A percentile compares a stretch with the other conserved stretches of the same genome.
phyloP scores from a whole-genome alignment of 495 filamentous ascomycete genomes.

The Penicillium subrubescens region DNA sequence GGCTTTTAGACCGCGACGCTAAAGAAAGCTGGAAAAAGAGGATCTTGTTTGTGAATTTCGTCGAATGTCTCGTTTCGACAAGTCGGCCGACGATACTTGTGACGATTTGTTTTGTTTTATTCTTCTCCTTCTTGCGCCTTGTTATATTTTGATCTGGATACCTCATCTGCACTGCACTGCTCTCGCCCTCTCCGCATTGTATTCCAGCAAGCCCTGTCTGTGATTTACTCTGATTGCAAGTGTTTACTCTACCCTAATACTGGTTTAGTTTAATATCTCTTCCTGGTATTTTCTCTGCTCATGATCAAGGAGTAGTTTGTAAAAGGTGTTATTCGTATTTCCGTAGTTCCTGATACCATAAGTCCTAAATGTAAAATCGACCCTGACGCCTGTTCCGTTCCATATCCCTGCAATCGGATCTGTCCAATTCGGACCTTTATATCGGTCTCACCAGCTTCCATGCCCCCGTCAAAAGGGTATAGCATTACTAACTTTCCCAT shows the following conservation, averaged over 20 bases:
- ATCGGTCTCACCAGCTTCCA: neutral
- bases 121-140: conserved; percentile 14
- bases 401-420: neutral
- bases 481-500: conserved; percentile 53
- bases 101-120: conserved; percentile 6
- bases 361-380: neutral
- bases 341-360: neutral
- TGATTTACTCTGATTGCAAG: neutral
- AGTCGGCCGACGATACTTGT: neutral
- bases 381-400: neutral
- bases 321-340: neutral
- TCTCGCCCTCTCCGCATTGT: conserved; percentile 23
- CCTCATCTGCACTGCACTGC: conserved; percentile 29
- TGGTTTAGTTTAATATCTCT: conserved; percentile 3
- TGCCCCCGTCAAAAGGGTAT: conserved; percentile 50
- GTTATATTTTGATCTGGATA: conserved; percentile 32
- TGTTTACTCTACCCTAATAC: conserved; percentile 18
- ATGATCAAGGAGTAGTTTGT: neutral
- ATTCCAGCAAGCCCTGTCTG: conserved; percentile 25
- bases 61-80: neutral
- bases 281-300: neutral
- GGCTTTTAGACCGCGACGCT: neutral
- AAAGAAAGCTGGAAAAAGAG: neutral
- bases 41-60: neutral
- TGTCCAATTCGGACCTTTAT: neutral